Base-by-base conservation (phyloP, 2,329 filamentous ascomycete species). In the Aquanectria penicillioides region DNA sequence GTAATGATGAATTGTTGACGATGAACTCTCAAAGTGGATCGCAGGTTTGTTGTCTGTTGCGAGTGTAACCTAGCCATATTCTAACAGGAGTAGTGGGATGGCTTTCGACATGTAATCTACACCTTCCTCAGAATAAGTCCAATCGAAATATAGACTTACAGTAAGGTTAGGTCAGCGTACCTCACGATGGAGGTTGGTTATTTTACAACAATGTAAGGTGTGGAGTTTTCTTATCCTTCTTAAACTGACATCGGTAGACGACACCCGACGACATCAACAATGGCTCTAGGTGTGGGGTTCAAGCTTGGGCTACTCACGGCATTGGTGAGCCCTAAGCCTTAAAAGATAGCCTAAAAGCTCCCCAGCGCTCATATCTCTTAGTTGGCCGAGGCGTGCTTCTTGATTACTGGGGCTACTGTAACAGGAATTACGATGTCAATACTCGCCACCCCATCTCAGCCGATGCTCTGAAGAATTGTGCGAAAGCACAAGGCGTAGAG, bases 1-100 rank as follows among this genome's bases (percentile, higher is more conserved):
- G 48, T 2, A 51, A 51, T 11, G 48, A 51, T 18, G 48, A 51
- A 20, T 10, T 51, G 5, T 25, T 51, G 10, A 8, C 22, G 6
- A 41, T 51, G 48, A 51, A 51, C 12, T 51, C 48, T 4, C 48
- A 51, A 33, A 51, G 48, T 7, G 48, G 48, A 17, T 51, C 48
- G 0, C 48, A 51, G 36, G 48, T 51, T 41, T 3, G 17, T 10
- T 23, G 3, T 5, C 4, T 3, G 4, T 25, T 13, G 5, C 1
- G 11, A 5, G 8, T 13, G 3, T 18, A 4, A 38, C 23, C 17
- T 12, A 13, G 3, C 5, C 20, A 6, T 34, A 20, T 9, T 6
- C 36, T 51, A 18, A 51, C 18, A 25, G 2, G 2, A 3, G n/a
- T 13, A 51, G 48, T 51, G 48, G 48, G 48, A 51, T 12, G 48